These are phyloP conservation scores for Sisymbrium irio DNA, from an alignment of 345 rosid genomes.

Conservation along the genomic window DNA sequence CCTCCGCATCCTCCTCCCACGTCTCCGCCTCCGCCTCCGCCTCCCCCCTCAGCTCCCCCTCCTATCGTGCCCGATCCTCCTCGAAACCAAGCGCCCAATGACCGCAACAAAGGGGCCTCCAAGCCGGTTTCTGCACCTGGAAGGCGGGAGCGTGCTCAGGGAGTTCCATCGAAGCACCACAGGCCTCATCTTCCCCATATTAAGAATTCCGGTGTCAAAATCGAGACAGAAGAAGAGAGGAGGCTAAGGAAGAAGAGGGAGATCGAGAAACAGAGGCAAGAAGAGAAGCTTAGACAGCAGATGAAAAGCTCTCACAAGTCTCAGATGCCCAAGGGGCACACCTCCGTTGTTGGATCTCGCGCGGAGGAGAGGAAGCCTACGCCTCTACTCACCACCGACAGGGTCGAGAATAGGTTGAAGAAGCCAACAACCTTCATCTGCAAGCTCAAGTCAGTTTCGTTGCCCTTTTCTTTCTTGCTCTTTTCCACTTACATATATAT, in stretches of 20 bases:
- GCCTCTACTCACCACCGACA: slow-evolving; percentile 66
- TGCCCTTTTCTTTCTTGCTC: neutral
- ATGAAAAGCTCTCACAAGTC: slow-evolving; percentile 49
- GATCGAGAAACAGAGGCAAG: slow-evolving; percentile 74
- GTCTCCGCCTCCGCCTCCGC: slow-evolving; percentile 70
- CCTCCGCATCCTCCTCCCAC: slow-evolving; percentile 64
- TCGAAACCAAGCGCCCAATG: slow-evolving; percentile 50
- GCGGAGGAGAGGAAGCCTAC: slow-evolving; percentile 80
- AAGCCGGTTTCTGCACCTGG: slow-evolving; percentile 33
- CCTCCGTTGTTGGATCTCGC: slow-evolving; percentile 67
- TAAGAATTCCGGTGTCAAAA: slow-evolving; percentile 59
- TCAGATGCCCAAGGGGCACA: slow-evolving; percentile 62
- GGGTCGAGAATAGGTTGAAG: slow-evolving; percentile 88
- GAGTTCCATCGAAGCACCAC: slow-evolving; percentile 42
- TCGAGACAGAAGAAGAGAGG: slow-evolving; percentile 92
- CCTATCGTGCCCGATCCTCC: slow-evolving; percentile 60
- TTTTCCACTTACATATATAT: neutral
- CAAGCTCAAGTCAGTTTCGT: slow-evolving; percentile 88
- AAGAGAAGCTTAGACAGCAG: slow-evolving; percentile 50
- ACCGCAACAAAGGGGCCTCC: slow-evolving; percentile 32
- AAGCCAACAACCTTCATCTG: slow-evolving; percentile 99
- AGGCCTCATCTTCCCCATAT: slow-evolving; percentile 42
- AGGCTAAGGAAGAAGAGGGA: slow-evolving; percentile 88
- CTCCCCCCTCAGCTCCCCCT: slow-evolving; percentile 82
- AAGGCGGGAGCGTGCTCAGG: slow-evolving; percentile 54